A percentile compares a stretch with the other conserved stretches of the same genome.
These are phyloP conservation scores for Salinomyces thailandicus DNA, from an alignment of 2,329 filamentous ascomycete genomes.

Conservation along the genomic window DNA sequence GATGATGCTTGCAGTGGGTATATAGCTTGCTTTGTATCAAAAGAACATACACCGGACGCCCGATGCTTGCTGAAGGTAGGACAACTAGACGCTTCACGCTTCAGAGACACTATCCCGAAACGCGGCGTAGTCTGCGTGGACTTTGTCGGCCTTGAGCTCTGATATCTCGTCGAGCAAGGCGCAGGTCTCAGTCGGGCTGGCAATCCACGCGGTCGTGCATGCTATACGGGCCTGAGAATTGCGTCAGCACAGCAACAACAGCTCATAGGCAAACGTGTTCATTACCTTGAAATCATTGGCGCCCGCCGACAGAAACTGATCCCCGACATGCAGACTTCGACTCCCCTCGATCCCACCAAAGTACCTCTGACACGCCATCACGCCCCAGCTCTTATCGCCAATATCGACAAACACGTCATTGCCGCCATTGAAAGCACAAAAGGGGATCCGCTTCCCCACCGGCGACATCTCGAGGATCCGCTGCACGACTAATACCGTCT, in stretches of 20 bases:
- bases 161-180: slow-evolving; percentile 74
- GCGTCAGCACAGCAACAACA: slow-evolving; percentile 4
- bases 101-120: background rate
- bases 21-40: background rate
- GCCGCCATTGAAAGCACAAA: slow-evolving; percentile 96
- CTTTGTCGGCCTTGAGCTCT: slow-evolving; percentile 8
- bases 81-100: background rate
- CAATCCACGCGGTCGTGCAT: slow-evolving; percentile 94
- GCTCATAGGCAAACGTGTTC: background rate
- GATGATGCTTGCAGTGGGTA: background rate
- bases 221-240: slow-evolving; percentile 63
- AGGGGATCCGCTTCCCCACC: slow-evolving; percentile 62
- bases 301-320: slow-evolving; percentile 90
- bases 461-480: slow-evolving; percentile 76
- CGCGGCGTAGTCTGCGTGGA: background rate
- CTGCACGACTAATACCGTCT: slow-evolving; percentile 89
- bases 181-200: slow-evolving; percentile 82
- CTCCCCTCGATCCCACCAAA: slow-evolving; percentile 67
- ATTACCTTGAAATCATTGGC: slow-evolving; percentile 92
- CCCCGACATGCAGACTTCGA: slow-evolving; percentile 82
- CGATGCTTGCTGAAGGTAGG: too few relatives aligned
- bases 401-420: slow-evolving; percentile 98
- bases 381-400: slow-evolving; percentile 94
- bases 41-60: too few relatives aligned
- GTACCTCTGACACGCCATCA: slow-evolving; percentile 82